Evolutionary conservation across 495 filamentous ascomycete species (phyloP).

Genomic region (Xylaria grammica): DNA sequence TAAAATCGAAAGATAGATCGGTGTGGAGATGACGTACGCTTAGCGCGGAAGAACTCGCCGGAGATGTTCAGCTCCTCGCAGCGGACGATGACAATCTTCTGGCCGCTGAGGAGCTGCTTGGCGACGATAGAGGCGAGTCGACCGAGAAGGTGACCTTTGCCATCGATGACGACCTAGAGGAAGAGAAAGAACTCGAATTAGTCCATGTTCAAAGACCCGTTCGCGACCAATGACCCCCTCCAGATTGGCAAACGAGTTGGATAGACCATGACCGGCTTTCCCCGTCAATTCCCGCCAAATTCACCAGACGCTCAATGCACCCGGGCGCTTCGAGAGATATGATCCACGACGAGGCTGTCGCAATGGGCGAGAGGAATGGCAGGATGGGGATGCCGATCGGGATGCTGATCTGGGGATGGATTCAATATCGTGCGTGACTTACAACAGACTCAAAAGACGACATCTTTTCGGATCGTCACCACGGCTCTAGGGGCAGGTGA

Average conservation of each 20-base stretch:
- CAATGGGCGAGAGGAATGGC: not conserved
- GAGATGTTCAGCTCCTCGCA: constrained; percentile 99
- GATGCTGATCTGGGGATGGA: constrained; percentile 13
- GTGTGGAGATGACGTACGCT: constrained; percentile 77
- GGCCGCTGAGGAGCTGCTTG: constrained; percentile 98
- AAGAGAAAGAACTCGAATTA: constrained; percentile 6
- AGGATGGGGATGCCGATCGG: not conserved
- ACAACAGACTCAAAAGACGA: constrained; percentile 97
- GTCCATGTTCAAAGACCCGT: constrained; percentile 1
- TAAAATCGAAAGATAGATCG: constrained; percentile 10
- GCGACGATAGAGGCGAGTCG: constrained; percentile 98
- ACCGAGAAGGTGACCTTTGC: constrained; percentile 99
- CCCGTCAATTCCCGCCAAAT: not conserved
- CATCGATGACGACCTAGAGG: constrained; percentile 91
- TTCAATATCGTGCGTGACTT: constrained; percentile 61
- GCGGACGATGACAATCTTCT: constrained; percentile 99
- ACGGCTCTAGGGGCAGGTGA: constrained; percentile 31
- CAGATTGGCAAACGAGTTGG: constrained; percentile 5
- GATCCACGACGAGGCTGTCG: no score
- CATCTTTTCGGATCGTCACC: constrained; percentile 73
- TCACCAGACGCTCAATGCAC: not conserved
- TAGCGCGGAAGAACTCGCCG: constrained; percentile 99
- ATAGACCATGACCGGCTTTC: not conserved
- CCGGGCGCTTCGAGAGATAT: no score
- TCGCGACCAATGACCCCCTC: not conserved